phyloP scores from a whole-genome alignment of 2,329 filamentous ascomycete species.

The Rutstroemia sydowiana region DNA sequence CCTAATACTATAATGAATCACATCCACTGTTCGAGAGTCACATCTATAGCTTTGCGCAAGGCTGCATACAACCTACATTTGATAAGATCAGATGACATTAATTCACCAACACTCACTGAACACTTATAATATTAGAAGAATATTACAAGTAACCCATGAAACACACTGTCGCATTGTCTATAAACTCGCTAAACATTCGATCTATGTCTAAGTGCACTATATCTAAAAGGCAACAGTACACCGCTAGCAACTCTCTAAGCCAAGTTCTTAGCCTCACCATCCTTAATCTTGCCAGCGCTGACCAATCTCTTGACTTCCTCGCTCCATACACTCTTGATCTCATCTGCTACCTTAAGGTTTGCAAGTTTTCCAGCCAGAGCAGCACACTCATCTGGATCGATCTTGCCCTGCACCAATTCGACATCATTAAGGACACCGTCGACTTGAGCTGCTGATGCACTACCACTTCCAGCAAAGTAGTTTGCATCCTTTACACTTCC shows the following conservation, averaged over 20 bases:
- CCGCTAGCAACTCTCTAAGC: conserved; percentile 15
- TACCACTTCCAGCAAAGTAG: conserved; percentile 73
- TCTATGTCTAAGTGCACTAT: background rate
- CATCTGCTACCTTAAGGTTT: conserved; percentile 67
- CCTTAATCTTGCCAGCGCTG: conserved; percentile 77
- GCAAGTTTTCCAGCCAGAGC: conserved; percentile 73
- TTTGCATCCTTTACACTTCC: conserved; percentile 93
- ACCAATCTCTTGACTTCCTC: conserved; percentile 73
- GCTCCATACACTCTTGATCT: conserved; percentile 79
- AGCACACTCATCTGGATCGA: conserved; percentile 86
- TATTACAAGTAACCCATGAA: no score
- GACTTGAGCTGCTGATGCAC: conserved; percentile 68
- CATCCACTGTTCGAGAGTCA: no score
- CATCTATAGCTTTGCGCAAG: no score
- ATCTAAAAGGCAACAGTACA: background rate
- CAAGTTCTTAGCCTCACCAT: conserved; percentile 67
- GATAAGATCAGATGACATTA: no score
- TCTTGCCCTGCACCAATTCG: conserved; percentile 78
- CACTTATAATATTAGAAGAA: no score
- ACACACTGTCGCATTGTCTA: no score
- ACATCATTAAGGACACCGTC: conserved; percentile 79
- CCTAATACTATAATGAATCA: no score
- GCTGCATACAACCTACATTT: no score
- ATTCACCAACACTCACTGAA: no score
- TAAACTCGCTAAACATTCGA: background rate